Conservation (phyloP, 2,329 filamentous ascomycete species). For the Trichoderma semiorbis region DNA sequence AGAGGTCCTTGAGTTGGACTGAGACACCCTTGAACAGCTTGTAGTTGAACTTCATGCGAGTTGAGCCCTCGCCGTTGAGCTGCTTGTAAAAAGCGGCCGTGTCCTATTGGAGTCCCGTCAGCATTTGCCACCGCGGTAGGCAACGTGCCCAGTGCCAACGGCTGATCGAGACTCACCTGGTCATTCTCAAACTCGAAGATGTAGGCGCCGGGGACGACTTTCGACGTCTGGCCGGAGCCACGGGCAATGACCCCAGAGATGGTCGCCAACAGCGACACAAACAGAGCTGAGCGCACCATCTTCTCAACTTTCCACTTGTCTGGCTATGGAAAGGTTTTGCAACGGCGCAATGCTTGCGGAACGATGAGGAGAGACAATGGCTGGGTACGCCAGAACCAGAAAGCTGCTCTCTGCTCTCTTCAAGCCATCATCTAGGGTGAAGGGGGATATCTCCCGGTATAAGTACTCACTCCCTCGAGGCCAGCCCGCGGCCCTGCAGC, state of each 20-base stretch:
- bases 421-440: neutral
- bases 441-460: neutral
- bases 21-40: slow-evolving; percentile 54
- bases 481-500: neutral
- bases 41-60: slow-evolving; percentile 47
- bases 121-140: neutral
- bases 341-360: neutral
- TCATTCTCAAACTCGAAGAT: slow-evolving; percentile 53
- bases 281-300: slow-evolving; percentile 19
- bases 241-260: slow-evolving; percentile 30
- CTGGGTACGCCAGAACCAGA: too few species aligned
- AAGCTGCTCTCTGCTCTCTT: neutral
- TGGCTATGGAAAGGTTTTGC: neutral
- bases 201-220: slow-evolving; percentile 45
- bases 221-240: slow-evolving; percentile 2
- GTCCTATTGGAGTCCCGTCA: slow-evolving; percentile 13
- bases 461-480: neutral
- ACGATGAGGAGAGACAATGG: slow-evolving; percentile 3
- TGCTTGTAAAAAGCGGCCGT: neutral
- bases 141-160: neutral
- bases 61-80: slow-evolving; percentile 31
- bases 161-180: slow-evolving; percentile 34
- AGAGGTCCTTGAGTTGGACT: slow-evolving; percentile 47
- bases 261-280: slow-evolving; percentile 19
- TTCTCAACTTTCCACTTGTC: neutral